Conservation (phyloP, 306 rosid genomes). For the Betula pendula region DNA sequence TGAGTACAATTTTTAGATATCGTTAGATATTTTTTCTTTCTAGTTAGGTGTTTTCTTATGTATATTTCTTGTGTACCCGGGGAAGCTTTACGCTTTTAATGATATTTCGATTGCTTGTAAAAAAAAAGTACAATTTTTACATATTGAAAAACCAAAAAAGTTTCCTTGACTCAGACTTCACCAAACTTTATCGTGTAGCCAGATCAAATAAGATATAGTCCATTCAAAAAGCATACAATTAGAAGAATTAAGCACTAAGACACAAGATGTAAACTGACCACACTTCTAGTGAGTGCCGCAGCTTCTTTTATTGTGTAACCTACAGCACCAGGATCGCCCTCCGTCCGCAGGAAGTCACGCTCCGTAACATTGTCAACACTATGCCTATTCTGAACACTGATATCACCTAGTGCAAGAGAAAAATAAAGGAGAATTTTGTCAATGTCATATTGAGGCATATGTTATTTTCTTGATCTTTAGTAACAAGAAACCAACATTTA, state of each 20-base stretch:
- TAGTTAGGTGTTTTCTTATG: too few relatives aligned
- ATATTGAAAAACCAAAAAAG: slow-evolving; percentile 11
- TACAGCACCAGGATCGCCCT: slow-evolving; percentile 87
- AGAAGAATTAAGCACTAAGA: slow-evolving; percentile 5
- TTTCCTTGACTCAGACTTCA: slow-evolving; percentile 16
- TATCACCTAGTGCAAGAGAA: slow-evolving; percentile 25
- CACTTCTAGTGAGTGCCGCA: slow-evolving; percentile 76
- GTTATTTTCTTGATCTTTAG: neutral
- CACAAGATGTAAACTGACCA: slow-evolving; percentile 57
- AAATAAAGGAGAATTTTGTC: neutral
- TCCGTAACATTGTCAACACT: slow-evolving; percentile 49
- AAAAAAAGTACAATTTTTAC: neutral
- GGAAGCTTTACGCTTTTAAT: too few relatives aligned
- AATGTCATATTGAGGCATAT: neutral
- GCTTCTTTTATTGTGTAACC: slow-evolving; percentile 97
- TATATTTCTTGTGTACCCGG: too few relatives aligned
- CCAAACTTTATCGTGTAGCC: slow-evolving; percentile 11
- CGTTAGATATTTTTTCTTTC: neutral
- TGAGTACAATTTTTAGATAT: slow-evolving; percentile 1
- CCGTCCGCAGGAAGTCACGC: slow-evolving; percentile 85
- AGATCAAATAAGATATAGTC: slow-evolving; percentile 18
- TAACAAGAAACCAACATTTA: neutral
- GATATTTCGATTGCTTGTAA: too few relatives aligned
- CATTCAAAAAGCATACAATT: neutral
- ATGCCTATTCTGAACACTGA: slow-evolving; percentile 21